Evolutionary conservation across 139 green algal genomes (phyloP).

Genomic region (Gonium pectorale): DNA sequence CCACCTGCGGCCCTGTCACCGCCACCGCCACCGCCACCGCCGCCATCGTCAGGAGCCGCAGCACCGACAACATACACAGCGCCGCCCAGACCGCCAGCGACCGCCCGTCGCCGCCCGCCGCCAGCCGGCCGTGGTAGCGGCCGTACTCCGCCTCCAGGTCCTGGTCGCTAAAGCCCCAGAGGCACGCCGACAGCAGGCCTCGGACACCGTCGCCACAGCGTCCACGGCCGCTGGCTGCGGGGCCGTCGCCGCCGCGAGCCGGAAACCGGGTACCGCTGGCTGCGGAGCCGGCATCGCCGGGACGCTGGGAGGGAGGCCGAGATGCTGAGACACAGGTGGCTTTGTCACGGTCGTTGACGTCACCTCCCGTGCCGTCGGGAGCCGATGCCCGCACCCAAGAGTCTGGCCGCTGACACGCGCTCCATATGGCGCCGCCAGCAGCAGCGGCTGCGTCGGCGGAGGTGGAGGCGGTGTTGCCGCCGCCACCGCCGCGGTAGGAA

Average conservation of each 20-base stretch:
- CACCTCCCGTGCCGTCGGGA: too few relatives aligned
- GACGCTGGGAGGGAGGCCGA: too few relatives aligned
- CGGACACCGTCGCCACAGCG: too few relatives aligned
- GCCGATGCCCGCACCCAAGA: too few relatives aligned
- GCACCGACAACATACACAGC: background rate
- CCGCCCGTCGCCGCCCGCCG: background rate
- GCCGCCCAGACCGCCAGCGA: background rate
- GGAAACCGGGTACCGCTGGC: too few relatives aligned
- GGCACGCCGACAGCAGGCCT: background rate
- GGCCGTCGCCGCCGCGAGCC: too few relatives aligned
- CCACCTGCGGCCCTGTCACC: background rate
- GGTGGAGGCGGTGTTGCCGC: background rate
- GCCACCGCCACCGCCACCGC: background rate
- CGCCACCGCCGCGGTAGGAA: too few relatives aligned
- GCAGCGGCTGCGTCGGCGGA: background rate
- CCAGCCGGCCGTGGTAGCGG: background rate
- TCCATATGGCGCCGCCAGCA: background rate
- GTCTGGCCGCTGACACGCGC: too few relatives aligned
- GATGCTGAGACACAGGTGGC: too few relatives aligned
- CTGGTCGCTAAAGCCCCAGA: background rate
- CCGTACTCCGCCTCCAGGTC: background rate
- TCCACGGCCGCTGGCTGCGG: too few relatives aligned
- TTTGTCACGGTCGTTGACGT: too few relatives aligned
- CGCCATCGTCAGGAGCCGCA: background rate
- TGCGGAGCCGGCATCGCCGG: too few relatives aligned